Base-by-base conservation (phyloP, 176 grass and related monocot genomes). In the Ampelocalamus luodianensis region DNA sequence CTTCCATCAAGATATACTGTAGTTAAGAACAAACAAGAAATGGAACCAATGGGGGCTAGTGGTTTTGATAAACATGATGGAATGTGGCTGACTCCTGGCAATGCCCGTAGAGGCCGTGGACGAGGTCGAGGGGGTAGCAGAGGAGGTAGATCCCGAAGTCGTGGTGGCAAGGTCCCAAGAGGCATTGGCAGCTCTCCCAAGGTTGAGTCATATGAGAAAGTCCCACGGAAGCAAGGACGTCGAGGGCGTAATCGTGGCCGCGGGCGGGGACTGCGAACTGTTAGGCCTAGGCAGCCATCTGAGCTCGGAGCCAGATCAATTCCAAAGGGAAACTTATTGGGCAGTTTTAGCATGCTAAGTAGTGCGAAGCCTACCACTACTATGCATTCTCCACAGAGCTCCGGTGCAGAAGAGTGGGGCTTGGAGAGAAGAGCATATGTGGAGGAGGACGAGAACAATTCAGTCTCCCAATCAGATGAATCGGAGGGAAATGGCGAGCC, bases 271-370 rank as follows among this genome's bases (percentile, higher is more conserved):
- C 95, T 82, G 60, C 89, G 91, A 68, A 95, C 91, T 40, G 81
- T 84, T 68, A 90, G 96, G 55, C 89, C 93, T 83, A 85, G 93
- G 63, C 96, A 96, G 72, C 82, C 80, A 86, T 62, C 81, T 66
- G 85, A 90, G 36, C 37, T 78, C n/a, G 87, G 90, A 73, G 81
- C 82, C 10, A 77, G 78, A 77, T 80, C 82, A 81, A 79, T 96
- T 85, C 89, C 68, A 22, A 99, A 92, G 51, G 75, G 59, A 69
- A 94, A 83, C 68, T 86, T 96, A 27, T 82, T 96, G 27, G 90
- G 93, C 67, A 96, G 90, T 51, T 99, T 99, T 89, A 95, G 89
- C 53, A 91, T 88, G 60, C 78, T 95, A 56, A 90, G 88, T 44
- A 98, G 82, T 77, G 53, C 66, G 58, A 95, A 89, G 36, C 75